Conservation (phyloP, 441 rosid species). For the Flueggea neowawraea region DNA sequence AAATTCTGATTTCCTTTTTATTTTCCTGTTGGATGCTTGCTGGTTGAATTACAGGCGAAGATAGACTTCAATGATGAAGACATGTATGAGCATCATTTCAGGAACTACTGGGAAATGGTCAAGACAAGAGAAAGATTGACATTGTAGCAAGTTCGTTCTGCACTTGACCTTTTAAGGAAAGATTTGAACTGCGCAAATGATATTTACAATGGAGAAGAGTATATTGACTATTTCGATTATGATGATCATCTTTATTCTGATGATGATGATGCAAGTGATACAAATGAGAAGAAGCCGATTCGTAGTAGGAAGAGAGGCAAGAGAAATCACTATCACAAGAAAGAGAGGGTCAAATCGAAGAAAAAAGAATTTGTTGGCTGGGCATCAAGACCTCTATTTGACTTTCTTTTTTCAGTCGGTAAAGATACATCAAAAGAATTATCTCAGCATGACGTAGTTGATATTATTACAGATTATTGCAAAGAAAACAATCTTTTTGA, state of each 20-base stretch:
- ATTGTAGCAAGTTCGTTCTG: conserved; percentile 21
- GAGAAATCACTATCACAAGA: neutral
- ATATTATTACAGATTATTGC: conserved; percentile 34
- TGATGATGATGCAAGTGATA: conserved; percentile 12
- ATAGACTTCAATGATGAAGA: conserved; percentile 29
- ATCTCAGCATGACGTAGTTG: conserved; percentile 29
- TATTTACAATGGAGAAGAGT: conserved; percentile 9
- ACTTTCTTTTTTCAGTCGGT: conserved; percentile 40
- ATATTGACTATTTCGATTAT: conserved; percentile 16
- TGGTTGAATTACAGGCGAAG: conserved; percentile 25
- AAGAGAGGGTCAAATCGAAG: conserved; percentile 11
- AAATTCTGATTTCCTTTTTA: neutral
- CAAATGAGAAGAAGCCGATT: neutral
- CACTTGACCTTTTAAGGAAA: conserved; percentile 10
- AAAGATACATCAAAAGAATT: conserved; percentile 29
- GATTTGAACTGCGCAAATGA: conserved; percentile 3
- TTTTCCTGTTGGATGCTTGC: neutral
- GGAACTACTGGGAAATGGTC: conserved; percentile 33
- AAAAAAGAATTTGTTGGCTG: conserved; percentile 35
- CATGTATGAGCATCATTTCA: conserved; percentile 32
- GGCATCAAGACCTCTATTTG: conserved; percentile 38
- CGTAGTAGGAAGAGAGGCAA: conserved; percentile 6
- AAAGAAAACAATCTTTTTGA: conserved; percentile 35
- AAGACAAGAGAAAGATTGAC: conserved; percentile 33
- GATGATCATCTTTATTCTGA: conserved; percentile 13